A percentile compares a stretch with the other conserved stretches of the same genome.
Evolutionary conservation across 352 stramenopile genomes (phyloP).

Genomic region (Phytophthora hibernalis): DNA sequence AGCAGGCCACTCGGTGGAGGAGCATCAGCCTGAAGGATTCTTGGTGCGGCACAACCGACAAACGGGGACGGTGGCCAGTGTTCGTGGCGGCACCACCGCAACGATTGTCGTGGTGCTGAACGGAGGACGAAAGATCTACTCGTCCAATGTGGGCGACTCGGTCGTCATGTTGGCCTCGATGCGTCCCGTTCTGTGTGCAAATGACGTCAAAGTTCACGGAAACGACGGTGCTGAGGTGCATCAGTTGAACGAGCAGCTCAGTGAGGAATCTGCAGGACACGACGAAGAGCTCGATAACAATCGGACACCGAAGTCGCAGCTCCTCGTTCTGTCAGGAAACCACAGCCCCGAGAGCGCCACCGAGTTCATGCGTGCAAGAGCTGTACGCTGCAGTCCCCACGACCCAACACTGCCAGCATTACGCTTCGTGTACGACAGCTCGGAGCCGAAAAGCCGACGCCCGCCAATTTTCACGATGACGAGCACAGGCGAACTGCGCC

Average conservation of each 20-base stretch:
- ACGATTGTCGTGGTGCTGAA: conserved; percentile 84
- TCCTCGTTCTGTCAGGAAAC: conserved; percentile 81
- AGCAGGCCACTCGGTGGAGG: conserved; percentile 61
- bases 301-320: conserved; percentile 14
- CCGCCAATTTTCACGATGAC: conserved; percentile 49
- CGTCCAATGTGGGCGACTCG: conserved; percentile 89
- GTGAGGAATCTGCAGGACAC: conserved; percentile 13
- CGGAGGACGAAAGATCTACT: conserved; percentile 71
- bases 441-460: conserved; percentile 41
- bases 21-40: conserved; percentile 65
- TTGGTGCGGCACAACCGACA: conserved; percentile 56
- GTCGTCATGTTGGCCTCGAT: conserved; percentile 48
- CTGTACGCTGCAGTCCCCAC: conserved; percentile 35
- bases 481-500: conserved; percentile 43
- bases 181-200: conserved; percentile 26
- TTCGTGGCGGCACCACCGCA: conserved; percentile 91
- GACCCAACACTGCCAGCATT: conserved; percentile 60
- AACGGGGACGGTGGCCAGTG: conserved; percentile 57
- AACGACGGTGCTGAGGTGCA: conserved; percentile 14
- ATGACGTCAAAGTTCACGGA: conserved; percentile 41
- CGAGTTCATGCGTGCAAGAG: conserved; percentile 77
- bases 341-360: conserved; percentile 79
- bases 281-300: conserved; percentile 32
- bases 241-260: conserved; percentile 21
- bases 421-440: conserved; percentile 87